phyloP scores from a whole-genome alignment of 768 basidiomycete species.

The Suillus hirtellus region DNA sequence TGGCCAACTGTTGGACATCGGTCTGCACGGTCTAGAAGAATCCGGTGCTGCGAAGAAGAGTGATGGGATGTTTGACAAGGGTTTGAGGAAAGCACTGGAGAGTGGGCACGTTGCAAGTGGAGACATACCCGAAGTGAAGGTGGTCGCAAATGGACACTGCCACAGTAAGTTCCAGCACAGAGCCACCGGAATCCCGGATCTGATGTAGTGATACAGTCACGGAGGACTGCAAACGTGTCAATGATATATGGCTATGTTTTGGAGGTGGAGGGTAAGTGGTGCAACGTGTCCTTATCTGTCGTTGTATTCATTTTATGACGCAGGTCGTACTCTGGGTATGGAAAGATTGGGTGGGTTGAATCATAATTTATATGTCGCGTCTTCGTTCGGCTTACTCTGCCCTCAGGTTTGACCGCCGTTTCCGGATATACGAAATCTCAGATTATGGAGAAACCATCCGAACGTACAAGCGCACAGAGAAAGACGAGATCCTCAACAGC shows the following conservation, averaged over 20 bases:
- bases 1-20: constrained; percentile 67
- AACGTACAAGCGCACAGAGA: constrained; percentile 83
- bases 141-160: constrained; percentile 87
- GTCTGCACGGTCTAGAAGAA: constrained; percentile 57
- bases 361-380: neutral
- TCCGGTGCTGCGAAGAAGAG: constrained; percentile 67
- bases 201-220: constrained; percentile 53
- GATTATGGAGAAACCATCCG: constrained; percentile 90
- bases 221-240: constrained; percentile 83
- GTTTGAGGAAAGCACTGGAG: constrained; percentile 69
- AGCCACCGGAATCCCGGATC: neutral
- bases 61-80: constrained; percentile 85
- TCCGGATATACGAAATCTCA: constrained; percentile 84
- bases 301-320: neutral
- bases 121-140: constrained; percentile 73
- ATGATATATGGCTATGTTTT: constrained; percentile 91
- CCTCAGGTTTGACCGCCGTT: constrained; percentile 82
- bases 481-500: constrained; percentile 65
- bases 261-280: constrained; percentile 74
- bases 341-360: constrained; percentile 64
- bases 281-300: neutral
- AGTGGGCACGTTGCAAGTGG: constrained; percentile 57
- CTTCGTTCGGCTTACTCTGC: constrained; percentile 14
- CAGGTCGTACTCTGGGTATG: constrained; percentile 82
- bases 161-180: constrained; percentile 55